Evolutionary conservation across 2,329 filamentous ascomycete species (phyloP).

Genomic region (Aureobasidium sp.): DNA sequence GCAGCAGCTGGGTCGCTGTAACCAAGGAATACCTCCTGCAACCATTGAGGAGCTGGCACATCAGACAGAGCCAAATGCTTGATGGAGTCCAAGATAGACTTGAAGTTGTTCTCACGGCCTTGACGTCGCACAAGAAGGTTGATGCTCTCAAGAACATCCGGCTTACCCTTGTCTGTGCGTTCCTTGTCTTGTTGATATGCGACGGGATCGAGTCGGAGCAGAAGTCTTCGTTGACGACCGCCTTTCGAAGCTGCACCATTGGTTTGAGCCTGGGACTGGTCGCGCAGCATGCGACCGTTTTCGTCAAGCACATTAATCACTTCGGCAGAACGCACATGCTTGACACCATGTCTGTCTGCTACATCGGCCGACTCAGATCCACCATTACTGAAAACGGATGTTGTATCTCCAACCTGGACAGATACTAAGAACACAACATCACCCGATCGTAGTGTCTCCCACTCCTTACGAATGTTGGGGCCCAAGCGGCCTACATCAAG

Average conservation of each 20-base stretch:
- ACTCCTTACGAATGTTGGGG: slow-evolving; percentile 69
- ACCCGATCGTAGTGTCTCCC: slow-evolving; percentile 78
- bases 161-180: slow-evolving; percentile 54
- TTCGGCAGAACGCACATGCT: slow-evolving; percentile 70
- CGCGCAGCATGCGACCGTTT: slow-evolving; percentile 62
- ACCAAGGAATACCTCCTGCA: slow-evolving; percentile 95
- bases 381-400: slow-evolving; percentile 48
- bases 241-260: slow-evolving; percentile 52
- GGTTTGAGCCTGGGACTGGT: slow-evolving; percentile 42
- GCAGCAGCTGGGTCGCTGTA: slow-evolving; percentile 89
- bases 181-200: slow-evolving; percentile 73
- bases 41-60: slow-evolving; percentile 78
- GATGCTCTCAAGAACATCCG: slow-evolving; percentile 72
- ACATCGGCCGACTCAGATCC: slow-evolving; percentile 36
- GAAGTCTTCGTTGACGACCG: slow-evolving; percentile 57
- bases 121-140: slow-evolving; percentile 79
- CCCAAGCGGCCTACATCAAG: slow-evolving; percentile 76
- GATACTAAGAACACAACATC: slow-evolving; percentile 85
- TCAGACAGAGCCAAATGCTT: slow-evolving; percentile 77
- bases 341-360: slow-evolving; percentile 50
- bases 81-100: slow-evolving; percentile 84
- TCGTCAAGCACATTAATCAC: slow-evolving; percentile 82
- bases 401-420: slow-evolving; percentile 53
- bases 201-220: slow-evolving; percentile 71
- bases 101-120: slow-evolving; percentile 95